Evolutionary conservation across 352 stramenopile species (phyloP).

Genomic region (Phytopythium oedochilum): DNA sequence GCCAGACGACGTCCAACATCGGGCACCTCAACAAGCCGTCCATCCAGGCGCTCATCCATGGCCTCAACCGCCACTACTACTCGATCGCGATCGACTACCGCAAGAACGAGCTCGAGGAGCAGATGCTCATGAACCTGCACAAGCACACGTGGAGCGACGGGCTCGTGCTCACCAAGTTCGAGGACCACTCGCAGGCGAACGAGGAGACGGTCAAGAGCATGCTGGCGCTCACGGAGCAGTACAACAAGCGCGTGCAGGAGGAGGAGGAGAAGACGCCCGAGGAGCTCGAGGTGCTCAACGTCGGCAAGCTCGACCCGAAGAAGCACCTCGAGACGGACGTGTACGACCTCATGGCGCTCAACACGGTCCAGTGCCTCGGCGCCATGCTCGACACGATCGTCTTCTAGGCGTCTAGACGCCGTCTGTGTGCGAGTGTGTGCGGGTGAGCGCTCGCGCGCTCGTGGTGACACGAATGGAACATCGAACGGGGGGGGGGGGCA

Average conservation of each 20-base stretch:
- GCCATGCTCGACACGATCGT: constrained; percentile 99
- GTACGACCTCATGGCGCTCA: constrained; percentile 96
- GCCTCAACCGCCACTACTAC: constrained; percentile 99
- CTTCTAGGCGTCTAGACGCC: constrained; percentile 92
- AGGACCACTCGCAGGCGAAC: constrained; percentile 93
- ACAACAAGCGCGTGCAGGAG: constrained; percentile 95
- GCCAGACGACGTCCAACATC: constrained; percentile 99
- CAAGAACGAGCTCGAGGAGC: constrained; percentile 99
- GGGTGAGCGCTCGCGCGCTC: too few relatives aligned
- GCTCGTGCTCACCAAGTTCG: constrained; percentile 93
- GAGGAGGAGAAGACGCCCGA: constrained; percentile 97
- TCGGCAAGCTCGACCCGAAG: constrained; percentile 97
- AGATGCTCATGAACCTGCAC: constrained; percentile 99
- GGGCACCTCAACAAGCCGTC: constrained; percentile 99
- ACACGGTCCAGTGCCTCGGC: constrained; percentile 98
- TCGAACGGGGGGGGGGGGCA: too few relatives aligned
- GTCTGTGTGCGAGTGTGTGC: too few relatives aligned
- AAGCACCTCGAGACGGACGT: constrained; percentile 94
- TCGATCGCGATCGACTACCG: constrained; percentile 96
- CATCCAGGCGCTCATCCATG: constrained; percentile 98
- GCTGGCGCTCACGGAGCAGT: constrained; percentile 94
- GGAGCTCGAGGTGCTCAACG: constrained; percentile 96
- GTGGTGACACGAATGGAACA: too few relatives aligned
- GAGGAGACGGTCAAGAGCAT: constrained; percentile 94
- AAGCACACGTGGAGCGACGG: constrained; percentile 97